phyloP scores from a whole-genome alignment of 2,329 filamentous ascomycete genomes.

The Pestalotiopsis sp. region DNA sequence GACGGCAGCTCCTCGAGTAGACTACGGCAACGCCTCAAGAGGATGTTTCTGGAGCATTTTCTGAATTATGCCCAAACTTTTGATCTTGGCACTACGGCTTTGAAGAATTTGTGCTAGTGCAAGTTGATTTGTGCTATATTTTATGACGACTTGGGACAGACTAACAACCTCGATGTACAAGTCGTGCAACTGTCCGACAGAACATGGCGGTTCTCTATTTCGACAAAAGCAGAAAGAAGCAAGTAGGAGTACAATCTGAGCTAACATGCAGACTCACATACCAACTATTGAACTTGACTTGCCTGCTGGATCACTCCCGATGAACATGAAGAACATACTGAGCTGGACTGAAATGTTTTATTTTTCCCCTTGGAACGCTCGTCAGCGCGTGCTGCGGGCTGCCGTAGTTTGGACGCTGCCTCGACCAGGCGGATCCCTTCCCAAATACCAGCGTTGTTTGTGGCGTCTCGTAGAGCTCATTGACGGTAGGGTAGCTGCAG shows the following conservation, averaged over 20 bases:
- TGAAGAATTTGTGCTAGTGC: neutral
- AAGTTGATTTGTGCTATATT: neutral
- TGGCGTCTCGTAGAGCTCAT: conserved; percentile 48
- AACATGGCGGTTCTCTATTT: neutral
- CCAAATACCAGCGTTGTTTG: conserved; percentile 46
- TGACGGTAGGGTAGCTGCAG: conserved; percentile 53
- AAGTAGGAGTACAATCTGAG: neutral
- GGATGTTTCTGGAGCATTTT: conserved; percentile 7
- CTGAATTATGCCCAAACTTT: neutral
- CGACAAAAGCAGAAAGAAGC: neutral
- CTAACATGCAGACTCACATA: neutral
- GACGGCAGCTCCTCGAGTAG: conserved; percentile 25
- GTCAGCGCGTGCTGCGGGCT: conserved; percentile 42
- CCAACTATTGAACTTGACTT: no score
- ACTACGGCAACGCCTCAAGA: conserved; percentile 22
- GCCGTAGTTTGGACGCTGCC: conserved; percentile 39
- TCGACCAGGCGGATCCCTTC: conserved; percentile 39
- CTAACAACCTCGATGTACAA: neutral
- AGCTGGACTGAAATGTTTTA: conserved; percentile 24
- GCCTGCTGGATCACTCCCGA: conserved; percentile 11
- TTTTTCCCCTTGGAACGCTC: conserved; percentile 26
- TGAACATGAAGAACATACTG: conserved; percentile 32
- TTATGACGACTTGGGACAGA: neutral
- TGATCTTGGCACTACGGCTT: neutral
- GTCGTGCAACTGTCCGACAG: neutral